A percentile compares a stretch with the other conserved stretches of the same genome.
Conservation (phyloP, 371 early-diverging fungal genomes). For the Funneliformis caledonium region DNA sequence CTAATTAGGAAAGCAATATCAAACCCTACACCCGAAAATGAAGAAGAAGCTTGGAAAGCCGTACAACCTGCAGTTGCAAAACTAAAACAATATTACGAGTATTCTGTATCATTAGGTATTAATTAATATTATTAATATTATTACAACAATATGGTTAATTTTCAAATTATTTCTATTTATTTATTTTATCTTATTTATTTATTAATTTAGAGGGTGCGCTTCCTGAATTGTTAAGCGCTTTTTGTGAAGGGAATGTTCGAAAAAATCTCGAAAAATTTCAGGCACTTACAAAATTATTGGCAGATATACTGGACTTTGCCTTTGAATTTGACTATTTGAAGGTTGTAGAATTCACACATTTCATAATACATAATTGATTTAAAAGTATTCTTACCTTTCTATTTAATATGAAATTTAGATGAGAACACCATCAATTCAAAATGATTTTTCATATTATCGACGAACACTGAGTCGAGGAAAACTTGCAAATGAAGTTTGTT, state of each 20-base stretch:
- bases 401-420: constrained; percentile 60
- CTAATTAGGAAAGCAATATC: constrained; percentile 80
- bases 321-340: constrained; percentile 91
- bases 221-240: constrained; percentile 72
- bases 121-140: neutral
- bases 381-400: constrained; percentile 13
- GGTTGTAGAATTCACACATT: constrained; percentile 51
- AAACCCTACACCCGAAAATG: constrained; percentile 76
- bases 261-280: constrained; percentile 74
- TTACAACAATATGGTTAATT: neutral
- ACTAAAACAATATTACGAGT: constrained; percentile 79
- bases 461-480: constrained; percentile 82
- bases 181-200: neutral
- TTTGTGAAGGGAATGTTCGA: constrained; percentile 74
- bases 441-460: constrained; percentile 96
- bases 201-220: constrained; percentile 66
- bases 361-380: neutral
- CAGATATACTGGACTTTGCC: constrained; percentile 82
- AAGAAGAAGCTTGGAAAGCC: constrained; percentile 84
- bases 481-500: constrained; percentile 50
- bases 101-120: constrained; percentile 71
- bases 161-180: neutral
- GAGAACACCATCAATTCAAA: constrained; percentile 90
- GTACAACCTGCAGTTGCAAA: constrained; percentile 78
- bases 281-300: constrained; percentile 77